Base-by-base conservation (phyloP, 176 grass and related monocot species). In the Lolium perenne region DNA sequence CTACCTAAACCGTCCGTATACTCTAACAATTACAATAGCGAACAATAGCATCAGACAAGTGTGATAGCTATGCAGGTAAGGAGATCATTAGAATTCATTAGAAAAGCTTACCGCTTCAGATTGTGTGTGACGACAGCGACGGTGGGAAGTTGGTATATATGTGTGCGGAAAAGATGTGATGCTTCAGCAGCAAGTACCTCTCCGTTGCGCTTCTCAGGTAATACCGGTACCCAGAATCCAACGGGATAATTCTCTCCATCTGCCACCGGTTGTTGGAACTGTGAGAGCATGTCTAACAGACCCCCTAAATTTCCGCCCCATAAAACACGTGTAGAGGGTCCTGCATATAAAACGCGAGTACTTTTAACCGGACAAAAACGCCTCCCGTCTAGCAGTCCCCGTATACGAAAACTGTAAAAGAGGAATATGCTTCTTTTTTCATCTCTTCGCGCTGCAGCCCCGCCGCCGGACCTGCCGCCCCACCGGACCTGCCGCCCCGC, bases 91-190 rank as follows among this genome's bases (percentile, higher is more conserved):
- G 20, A 15, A 60, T 83, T 15, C 8, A 12, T 46, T 16, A 82
- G 20, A 57, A 57, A 58, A 73, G 0, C 9, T 59, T 86, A 86
- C 78, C 53, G 23, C 11, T 61, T 81, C 57, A 86, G 57, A 90
- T 53, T 50, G 45, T 82, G 12, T 50, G 62, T 15, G 71, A 25
- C 0, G 88, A 90, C 54, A 90, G 7, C 3, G 17, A 82, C 8
- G 83, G 79, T 3, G 63, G 88, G 38, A 86, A 90, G 43, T 63
- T 86, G 43, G 83, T 72, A 82, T 90, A 90, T 54, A 86, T 77
- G 79, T 62, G 54, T 0, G 83, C 79, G 1, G 11, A 21, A 25
- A 71, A 8, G 26, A 77, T 86, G 72, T 63, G 78, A 47, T 90
- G 53, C 48, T 82, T 89, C 79, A 90, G 54, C 8, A 90, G 71